Evolutionary conservation across 306 rosid genomes (phyloP), one percentile per base, ranked within the genome.

Genomic region (Pyrus bretschneideri): DNA sequence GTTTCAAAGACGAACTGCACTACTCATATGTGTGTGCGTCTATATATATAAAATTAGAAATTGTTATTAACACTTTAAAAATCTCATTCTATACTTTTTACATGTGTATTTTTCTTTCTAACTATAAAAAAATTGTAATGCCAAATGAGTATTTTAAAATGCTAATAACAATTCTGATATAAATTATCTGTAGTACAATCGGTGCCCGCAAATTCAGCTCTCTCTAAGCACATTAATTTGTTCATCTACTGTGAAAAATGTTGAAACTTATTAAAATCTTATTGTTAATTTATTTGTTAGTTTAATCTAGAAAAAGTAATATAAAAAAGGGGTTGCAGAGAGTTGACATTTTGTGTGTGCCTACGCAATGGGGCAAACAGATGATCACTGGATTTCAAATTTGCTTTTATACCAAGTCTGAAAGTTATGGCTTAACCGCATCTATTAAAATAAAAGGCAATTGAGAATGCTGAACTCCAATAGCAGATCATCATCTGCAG

Each of bases 341-440:
- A 81, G 94, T 89, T 89, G 91, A 87, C 91, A 85, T 83, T 80
- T 82, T 70, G 27, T 70, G 65, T 49, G 73, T 75, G 84, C 84
- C 83, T 75, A 25, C 27, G 27, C 27, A 25, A 25, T 83, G 80
- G 61, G 67, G 38, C 54, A 46, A 46, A 70, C 69, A 49, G 75
- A 76, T 81, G 68, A 64, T 79, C 77, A 70, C 75, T 19, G 66
- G 67, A 76, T 76, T 46, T 85, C 69, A 64, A 10, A 17, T 67
- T 58, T n/a, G 79, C 69, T 80, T 70, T 82, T 78, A 83, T 57
- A 70, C 45, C 22, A 40, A 78, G 78, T 78, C 82, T 80, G 69
- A 86, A 66, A 77, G 76, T 59, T 75, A 64, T 71, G 74, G 73
- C 27, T 77, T 70, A 38, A 73, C 49, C 55, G 8, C 38, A 33